Base-by-base conservation (phyloP, 345 rosid species). In the Mercurialis annua region DNA sequence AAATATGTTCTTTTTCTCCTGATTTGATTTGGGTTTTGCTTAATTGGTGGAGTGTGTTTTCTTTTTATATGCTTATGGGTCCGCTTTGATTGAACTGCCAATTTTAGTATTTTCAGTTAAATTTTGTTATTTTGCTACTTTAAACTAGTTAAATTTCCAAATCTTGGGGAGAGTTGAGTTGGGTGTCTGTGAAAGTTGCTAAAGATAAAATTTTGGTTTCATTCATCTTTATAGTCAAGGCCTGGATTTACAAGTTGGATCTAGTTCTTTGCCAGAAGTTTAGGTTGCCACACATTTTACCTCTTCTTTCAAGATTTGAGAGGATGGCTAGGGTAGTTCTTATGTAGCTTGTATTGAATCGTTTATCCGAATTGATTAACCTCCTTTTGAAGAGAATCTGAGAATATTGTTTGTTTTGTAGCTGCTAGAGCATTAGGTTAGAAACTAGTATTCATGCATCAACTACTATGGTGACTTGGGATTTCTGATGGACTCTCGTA, bases 171-270 rank as follows among this genome's bases (percentile, higher is more conserved):
- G 3, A 42, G 21, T 5, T 29, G 33, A 52, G 29, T 1, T 61
- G 67, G 66, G 67, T 40, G 47, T 16, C 27, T 43, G 0, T 29
- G 44, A 33, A 62, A 62, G 53, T 65, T 50, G 40, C 16, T 53
- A 26, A 51, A 16, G 20, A 42, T 33, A 17, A 12, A 66, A 40
- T 40, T 43, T 23, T 27, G 20, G 30, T 36, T 38, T 53, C 15
- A 66, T 10, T 49, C 36, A 27, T 26, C 5, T 23, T 42, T 46
- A 12, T 12, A 30, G 11, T 63, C 10, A 11, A 46, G 1, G 3
- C 30, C 29, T n/a, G 40, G n/a, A 34, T 24, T 11, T 42, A 29
- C 7, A 42, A 42, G 30, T 16, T 24, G 9, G 50, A 29, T 15
- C 30, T 40, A 0, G 8, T 11, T 26, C 30, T n/a, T 31, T 30